Base-by-base conservation (phyloP, 1,284 basidiomycete genomes). In the Coniophora puteana region DNA sequence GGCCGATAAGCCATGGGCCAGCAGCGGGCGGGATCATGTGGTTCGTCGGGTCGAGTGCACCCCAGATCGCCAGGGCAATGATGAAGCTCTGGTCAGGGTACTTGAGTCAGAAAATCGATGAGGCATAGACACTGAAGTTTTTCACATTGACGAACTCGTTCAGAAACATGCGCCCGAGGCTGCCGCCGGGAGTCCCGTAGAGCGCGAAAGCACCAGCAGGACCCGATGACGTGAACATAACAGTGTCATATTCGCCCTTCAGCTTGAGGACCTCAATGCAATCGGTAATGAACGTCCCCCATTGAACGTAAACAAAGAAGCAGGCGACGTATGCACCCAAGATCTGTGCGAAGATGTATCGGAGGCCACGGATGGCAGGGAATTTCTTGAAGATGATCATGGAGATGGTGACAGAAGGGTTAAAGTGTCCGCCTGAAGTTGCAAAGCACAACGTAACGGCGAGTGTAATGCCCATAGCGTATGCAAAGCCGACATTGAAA, bases 351-450 rank as follows among this genome's bases (percentile, higher is more conserved):
- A 74, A 41, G 40, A 85, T 78, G 50, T 81, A 84, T 55, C 81
- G 81, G 42, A 8, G 22, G 36, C 28, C 11, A 8, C 21, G 8
- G 11, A 51, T 25, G 47, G 47, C 34, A 36, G 83, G 76, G 52
- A 85, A 81, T 0, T 71, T 69, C 33, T 63, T 69, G 64, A 76
- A 78, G 11, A 83, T 18, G 13, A 71, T 59, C 39, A 73, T 65
- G 5, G 71, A 60, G 38, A 85, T 66, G 8, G 83, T 81, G 24
- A 86, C 66, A 38, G 71, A 66, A 16, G 81, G 79, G 52, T 73
- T 80, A 58, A 85, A 75, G 52, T 85, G 80, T 6, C 81, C 79
- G 10, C 76, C 76, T 12, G 81, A 85, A 3, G 79, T 75, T 6
- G 72, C 52, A 22, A 60, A 61, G 46, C 72, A 77, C 14, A 80